Evolutionary conservation across 2,329 filamentous ascomycete genomes (phyloP).

Genomic region (Cladosporium phlei): DNA sequence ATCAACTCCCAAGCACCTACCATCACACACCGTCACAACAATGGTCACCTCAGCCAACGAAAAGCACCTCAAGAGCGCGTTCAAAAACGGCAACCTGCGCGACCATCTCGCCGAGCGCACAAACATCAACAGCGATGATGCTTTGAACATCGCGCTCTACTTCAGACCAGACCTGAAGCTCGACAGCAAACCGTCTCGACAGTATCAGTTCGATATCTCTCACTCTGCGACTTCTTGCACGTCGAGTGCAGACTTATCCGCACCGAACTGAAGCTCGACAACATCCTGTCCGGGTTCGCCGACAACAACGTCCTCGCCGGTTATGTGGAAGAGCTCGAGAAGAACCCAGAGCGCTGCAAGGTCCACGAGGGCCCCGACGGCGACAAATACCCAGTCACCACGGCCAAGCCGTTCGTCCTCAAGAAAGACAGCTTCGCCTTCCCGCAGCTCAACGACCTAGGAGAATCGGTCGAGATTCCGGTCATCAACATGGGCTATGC

Average conservation of each 20-base stretch:
- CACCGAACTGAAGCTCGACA: slow-evolving; percentile 11
- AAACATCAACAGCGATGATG: too few relatives aligned
- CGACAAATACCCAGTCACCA: slow-evolving; percentile 3
- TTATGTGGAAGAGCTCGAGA: not conserved
- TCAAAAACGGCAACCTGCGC: too few relatives aligned
- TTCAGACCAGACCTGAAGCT: too few relatives aligned
- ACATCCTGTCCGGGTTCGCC: slow-evolving; percentile 9
- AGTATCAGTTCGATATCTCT: too few relatives aligned
- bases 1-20: too few relatives aligned
- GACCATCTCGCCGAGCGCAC: too few relatives aligned
- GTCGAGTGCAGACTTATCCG: slow-evolving; percentile 3
- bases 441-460: slow-evolving; percentile 6
- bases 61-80: too few relatives aligned
- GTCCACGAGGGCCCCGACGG: slow-evolving; percentile 2
- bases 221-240: slow-evolving; percentile 13
- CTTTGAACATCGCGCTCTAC: too few relatives aligned
- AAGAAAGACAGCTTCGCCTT: slow-evolving; percentile 3
- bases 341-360: not conserved
- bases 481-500: not conserved
- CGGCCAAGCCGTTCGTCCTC: slow-evolving; percentile 1
- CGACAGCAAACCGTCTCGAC: too few relatives aligned
- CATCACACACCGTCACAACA: too few relatives aligned
- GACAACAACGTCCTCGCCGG: not conserved
- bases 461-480: slow-evolving; percentile 4
- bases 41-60: too few relatives aligned